Evolutionary conservation across 495 filamentous ascomycete genomes (phyloP), one percentile per base, ranked within the genome.

Genomic region (Aspergillus cavernicola): DNA sequence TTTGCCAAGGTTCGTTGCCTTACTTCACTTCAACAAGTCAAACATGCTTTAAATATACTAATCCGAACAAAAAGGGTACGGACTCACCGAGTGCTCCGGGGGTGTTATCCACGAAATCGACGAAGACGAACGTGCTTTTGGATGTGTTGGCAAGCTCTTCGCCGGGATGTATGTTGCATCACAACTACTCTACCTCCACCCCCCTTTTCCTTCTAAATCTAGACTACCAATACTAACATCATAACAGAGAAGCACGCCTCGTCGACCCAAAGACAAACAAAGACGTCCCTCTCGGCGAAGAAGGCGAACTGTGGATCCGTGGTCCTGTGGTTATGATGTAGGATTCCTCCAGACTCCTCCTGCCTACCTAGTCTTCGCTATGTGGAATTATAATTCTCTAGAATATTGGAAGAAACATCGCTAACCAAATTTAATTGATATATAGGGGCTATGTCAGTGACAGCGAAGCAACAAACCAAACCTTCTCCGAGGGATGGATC

Each of bases 321-420:
- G 45, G 45, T 2, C 45, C 45, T 6, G 31, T 36, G n/a, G 45
- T 49, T 12, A 49, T 49, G 45, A 49, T 49, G 45, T 49, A 49
- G 5, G 28, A 28, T n/a, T n/a, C n/a, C n/a, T n/a, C n/a, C n/a
- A n/a, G n/a, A n/a, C n/a, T n/a, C n/a, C n/a, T n/a, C n/a, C n/a
- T n/a, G n/a, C n/a, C n/a, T n/a, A n/a, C n/a, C n/a, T n/a, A n/a
- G n/a, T n/a, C n/a, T n/a, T n/a, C n/a, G n/a, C n/a, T n/a, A n/a
- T n/a, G n/a, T n/a, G n/a, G n/a, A n/a, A n/a, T n/a, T n/a, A n/a
- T n/a, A n/a, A n/a, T n/a, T n/a, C n/a, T n/a, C n/a, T n/a, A n/a
- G n/a, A n/a, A n/a, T n/a, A n/a, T n/a, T n/a, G n/a, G n/a, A n/a
- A n/a, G n/a, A n/a, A n/a, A n/a, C n/a, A n/a, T n/a, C n/a, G n/a